phyloP scores from a whole-genome alignment of 2,329 filamentous ascomycete genomes.

The Penicillium brevicompactum region DNA sequence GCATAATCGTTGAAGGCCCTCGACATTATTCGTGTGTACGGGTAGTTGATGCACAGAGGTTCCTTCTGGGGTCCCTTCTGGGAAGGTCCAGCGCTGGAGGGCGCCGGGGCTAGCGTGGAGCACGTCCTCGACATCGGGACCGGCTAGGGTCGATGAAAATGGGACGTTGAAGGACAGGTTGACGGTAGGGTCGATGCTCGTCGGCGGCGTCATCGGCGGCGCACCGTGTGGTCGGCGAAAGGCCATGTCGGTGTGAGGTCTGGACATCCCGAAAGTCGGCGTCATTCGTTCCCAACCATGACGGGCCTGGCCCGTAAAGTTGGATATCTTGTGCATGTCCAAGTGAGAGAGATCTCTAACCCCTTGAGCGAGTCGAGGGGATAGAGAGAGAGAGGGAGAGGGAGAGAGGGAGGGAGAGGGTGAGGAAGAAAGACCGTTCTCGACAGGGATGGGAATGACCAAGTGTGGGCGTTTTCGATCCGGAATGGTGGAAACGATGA shows the following conservation, averaged over 20 bases:
- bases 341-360: slow-evolving; percentile 32
- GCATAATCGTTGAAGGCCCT: slow-evolving; percentile 76
- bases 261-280: slow-evolving; percentile 65
- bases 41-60: slow-evolving; percentile 85
- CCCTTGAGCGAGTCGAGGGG: slow-evolving; percentile 38
- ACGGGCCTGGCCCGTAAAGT: slow-evolving; percentile 66
- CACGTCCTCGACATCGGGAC: slow-evolving; percentile 92
- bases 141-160: slow-evolving; percentile 87
- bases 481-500: slow-evolving; percentile 34
- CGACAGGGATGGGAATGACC: slow-evolving; percentile 37
- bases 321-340: slow-evolving; percentile 68
- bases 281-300: slow-evolving; percentile 71
- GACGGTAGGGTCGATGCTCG: slow-evolving; percentile 74
- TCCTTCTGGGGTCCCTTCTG: slow-evolving; percentile 80
- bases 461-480: slow-evolving; percentile 30
- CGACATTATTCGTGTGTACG: slow-evolving; percentile 86
- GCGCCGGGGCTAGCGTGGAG: slow-evolving; percentile 88
- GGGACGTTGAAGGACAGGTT: slow-evolving; percentile 97
- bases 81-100: slow-evolving; percentile 89
- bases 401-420: not conserved
- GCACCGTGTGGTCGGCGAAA: slow-evolving; percentile 58
- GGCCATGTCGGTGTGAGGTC: slow-evolving; percentile 60
- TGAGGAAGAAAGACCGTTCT: slow-evolving; percentile 25
- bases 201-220: slow-evolving; percentile 63
- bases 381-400: slow-evolving; percentile 31